Percentiles rank a stretch among this genome's conserved stretches.
Conservation (phyloP, 805 yeast species). For the Maudiozyma bulderi region DNA sequence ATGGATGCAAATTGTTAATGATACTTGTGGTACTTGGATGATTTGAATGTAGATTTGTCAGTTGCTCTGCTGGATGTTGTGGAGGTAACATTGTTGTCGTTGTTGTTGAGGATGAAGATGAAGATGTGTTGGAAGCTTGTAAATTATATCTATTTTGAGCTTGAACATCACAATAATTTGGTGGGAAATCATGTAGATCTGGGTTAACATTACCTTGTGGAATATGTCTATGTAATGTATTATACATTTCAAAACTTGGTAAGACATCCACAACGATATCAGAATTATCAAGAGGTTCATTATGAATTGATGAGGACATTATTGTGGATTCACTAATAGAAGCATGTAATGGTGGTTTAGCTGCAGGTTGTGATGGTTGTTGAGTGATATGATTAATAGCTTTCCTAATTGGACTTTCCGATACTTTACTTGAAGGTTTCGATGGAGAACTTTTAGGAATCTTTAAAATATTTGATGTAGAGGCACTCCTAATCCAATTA, state of each 20-base stretch:
- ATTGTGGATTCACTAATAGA: not conserved
- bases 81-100: not conserved
- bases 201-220: constrained; percentile 17
- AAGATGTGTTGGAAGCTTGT: not conserved
- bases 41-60: not conserved
- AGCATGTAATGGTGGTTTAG: not conserved
- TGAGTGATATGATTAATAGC: not conserved
- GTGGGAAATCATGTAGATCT: constrained; percentile 14
- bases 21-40: not conserved
- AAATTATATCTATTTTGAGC: not conserved
- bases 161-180: constrained; percentile 7
- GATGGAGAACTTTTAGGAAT: constrained; percentile 1
- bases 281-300: not conserved
- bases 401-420: constrained; percentile 1
- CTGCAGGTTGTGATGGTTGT: not conserved
- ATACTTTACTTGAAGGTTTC: not conserved
- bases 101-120: not conserved
- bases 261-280: constrained; percentile 14
- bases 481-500: constrained; percentile 18
- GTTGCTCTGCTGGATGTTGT: not conserved
- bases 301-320: not conserved
- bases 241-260: constrained; percentile 23
- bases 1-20: constrained; percentile 3
- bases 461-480: constrained; percentile 13
- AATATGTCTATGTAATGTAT: constrained; percentile 20